phyloP scores from a whole-genome alignment of 139 green algal genomes.

The Coelastrella sp. region DNA sequence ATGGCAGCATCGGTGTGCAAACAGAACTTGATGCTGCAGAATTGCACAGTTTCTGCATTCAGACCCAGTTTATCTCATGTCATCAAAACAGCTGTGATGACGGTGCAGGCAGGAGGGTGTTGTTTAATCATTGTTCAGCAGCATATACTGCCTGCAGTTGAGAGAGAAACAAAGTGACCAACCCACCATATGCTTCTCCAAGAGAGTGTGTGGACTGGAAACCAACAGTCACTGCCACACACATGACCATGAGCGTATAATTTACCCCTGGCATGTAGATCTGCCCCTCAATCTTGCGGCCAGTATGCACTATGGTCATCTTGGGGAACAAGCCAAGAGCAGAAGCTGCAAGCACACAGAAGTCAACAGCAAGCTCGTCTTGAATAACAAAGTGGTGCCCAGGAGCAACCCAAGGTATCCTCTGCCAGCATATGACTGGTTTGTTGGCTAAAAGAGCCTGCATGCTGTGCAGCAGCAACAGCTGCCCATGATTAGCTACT shows the following conservation, averaged over 20 bases:
- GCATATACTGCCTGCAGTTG: not conserved
- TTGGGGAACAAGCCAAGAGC: conserved; percentile 21
- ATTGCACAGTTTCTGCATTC: too few relatives aligned
- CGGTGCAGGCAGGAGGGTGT: too few relatives aligned
- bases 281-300: not conserved
- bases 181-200: conserved; percentile 22
- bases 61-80: too few relatives aligned
- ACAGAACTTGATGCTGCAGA: too few relatives aligned
- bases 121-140: not conserved
- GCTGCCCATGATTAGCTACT: too few relatives aligned
- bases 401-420: too few relatives aligned
- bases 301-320: conserved; percentile 35
- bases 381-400: too few relatives aligned
- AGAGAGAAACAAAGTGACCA: too few relatives aligned
- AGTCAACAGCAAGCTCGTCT: not conserved
- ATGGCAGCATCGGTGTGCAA: not conserved
- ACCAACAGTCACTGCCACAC: conserved; percentile 27
- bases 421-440: too few relatives aligned
- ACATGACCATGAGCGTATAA: conserved; percentile 11
- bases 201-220: conserved; percentile 21
- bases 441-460: too few relatives aligned
- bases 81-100: too few relatives aligned
- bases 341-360: not conserved
- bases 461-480: too few relatives aligned
- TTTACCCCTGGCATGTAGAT: conserved; percentile 37